A percentile compares a stretch with the other conserved stretches of the same genome.
Evolutionary conservation across 345 rosid genomes (phyloP).

Genomic region (Eutrema japonicum): DNA sequence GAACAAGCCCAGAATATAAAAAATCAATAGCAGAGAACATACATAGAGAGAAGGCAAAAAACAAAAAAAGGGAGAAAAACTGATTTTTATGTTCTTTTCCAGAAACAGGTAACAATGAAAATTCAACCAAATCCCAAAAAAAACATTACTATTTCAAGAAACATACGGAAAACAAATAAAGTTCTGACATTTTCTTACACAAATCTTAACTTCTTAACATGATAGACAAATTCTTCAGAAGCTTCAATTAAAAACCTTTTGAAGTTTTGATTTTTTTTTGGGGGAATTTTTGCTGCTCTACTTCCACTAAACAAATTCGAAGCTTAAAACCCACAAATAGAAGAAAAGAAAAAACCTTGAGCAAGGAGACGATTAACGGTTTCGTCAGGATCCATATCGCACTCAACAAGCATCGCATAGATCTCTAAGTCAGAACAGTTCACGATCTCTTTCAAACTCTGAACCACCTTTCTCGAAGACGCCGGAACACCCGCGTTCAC

Average conservation of each 20-base stretch:
- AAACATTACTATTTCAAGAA: conserved; percentile 20
- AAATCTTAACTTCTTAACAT: conserved; percentile 15
- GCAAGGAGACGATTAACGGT: conserved; percentile 85
- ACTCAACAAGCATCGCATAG: conserved; percentile 86
- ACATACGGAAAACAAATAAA: not conserved
- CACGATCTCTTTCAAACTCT: conserved; percentile 89
- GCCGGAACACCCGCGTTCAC: conserved; percentile 65
- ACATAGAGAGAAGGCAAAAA: not conserved
- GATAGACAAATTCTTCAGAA: not conserved
- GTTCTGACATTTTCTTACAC: conserved; percentile 36
- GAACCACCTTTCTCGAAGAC: conserved; percentile 70
- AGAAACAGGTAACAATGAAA: not conserved
- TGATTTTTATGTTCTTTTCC: not conserved
- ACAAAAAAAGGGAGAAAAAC: not conserved
- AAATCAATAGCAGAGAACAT: not conserved
- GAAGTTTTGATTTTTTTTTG: not conserved
- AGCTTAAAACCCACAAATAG: not conserved
- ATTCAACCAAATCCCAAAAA: not conserved
- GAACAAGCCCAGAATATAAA: not conserved
- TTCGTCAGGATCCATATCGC: conserved; percentile 94
- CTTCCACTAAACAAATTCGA: not conserved
- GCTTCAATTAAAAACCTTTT: not conserved
- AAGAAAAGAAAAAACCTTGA: conserved; percentile 58
- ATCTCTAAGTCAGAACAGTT: conserved; percentile 86
- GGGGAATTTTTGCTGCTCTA: not conserved